Conservation (phyloP, 129 eudicot species). For the Artemisia annua region DNA sequence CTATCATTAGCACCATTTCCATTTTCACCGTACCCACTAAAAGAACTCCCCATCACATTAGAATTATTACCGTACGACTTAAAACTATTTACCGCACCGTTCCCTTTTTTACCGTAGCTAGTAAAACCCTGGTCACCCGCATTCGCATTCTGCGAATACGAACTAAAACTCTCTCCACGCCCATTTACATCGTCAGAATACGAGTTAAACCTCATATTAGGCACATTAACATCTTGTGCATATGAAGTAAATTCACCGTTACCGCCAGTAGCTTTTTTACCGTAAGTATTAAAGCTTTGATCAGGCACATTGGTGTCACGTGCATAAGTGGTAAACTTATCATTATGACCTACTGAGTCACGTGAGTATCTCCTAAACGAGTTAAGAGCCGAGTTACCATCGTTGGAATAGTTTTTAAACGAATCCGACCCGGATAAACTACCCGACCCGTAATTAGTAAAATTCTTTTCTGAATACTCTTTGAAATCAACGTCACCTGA, state of each 20-base stretch:
- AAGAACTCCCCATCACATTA: constrained; percentile 68
- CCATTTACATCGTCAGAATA: constrained; percentile 75
- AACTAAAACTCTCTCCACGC: constrained; percentile 44
- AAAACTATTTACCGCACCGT: constrained; percentile 57
- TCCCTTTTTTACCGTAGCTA: constrained; percentile 74
- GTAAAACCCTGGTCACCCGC: constrained; percentile 66
- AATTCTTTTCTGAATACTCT: constrained; percentile 50
- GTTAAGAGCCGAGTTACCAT: constrained; percentile 51
- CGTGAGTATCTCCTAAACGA: constrained; percentile 85
- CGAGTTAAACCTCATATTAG: constrained; percentile 70
- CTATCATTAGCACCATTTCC: constrained; percentile 60
- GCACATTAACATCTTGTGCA: constrained; percentile 51
- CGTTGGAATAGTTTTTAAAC: constrained; percentile 62
- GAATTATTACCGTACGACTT: constrained; percentile 57
- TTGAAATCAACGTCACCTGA: constrained; percentile 45
- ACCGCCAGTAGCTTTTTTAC: constrained; percentile 80
- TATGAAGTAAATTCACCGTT: constrained; percentile 53
- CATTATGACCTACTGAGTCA: constrained; percentile 71
- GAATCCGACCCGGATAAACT: constrained; percentile 55
- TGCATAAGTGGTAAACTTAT: constrained; percentile 63
- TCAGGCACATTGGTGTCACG: constrained; percentile 58
- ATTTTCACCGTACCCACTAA: constrained; percentile 56
- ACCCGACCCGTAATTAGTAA: constrained; percentile 83
- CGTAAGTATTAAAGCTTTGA: constrained; percentile 72
- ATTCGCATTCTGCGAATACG: constrained; percentile 54